Evolutionary conservation across 768 basidiomycete genomes (phyloP), one percentile per base, ranked within the genome.

Genomic region (Mycena chlorophos): DNA sequence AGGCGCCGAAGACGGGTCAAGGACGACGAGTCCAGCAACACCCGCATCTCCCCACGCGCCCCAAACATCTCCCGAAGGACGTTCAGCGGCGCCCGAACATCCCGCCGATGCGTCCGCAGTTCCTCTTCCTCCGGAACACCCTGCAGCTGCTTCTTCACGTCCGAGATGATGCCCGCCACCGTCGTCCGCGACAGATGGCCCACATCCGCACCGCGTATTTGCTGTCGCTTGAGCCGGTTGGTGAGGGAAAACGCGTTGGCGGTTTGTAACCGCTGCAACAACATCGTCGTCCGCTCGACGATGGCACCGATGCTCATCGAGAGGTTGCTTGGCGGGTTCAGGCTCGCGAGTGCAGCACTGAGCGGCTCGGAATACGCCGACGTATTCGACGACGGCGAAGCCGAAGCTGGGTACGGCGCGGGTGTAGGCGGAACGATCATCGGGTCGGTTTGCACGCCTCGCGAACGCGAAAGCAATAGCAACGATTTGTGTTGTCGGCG

Each of bases 181-280:
- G 94, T 97, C 23, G 81, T 83, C 42, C 88, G 85, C 0, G 94
- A 95, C 17, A 98, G 79, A 67, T 97, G 89, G 26, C 85, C 82
- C 27, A 98, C 81, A 62, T 97, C 94, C 8, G 92, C 89, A 22
- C 88, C 88, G 55, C 82, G 82, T 19, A 98, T 78, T 64, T 94
- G 85, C 63, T 98, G 95, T 52, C 94, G 87, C 71, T 92, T 95
- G 25, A 98, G 76, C 25, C 97, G 86, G 60, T 89, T 90, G 28
- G 91, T 92, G 38, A 98, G 76, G 1, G 92, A 94, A 20, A 88
- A 77, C 2, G 95, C 87, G 62, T 98, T 95, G 1, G 94, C 87
- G 58, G 89, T 76, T 38, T 77, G 73, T 52, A 91, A 72, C 30
- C 84, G 52, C 31, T 61, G 60, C 30, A 61, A 37, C 19, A 61